phyloP scores from a whole-genome alignment of 768 basidiomycete genomes.

The Naganishia vishniacii region DNA sequence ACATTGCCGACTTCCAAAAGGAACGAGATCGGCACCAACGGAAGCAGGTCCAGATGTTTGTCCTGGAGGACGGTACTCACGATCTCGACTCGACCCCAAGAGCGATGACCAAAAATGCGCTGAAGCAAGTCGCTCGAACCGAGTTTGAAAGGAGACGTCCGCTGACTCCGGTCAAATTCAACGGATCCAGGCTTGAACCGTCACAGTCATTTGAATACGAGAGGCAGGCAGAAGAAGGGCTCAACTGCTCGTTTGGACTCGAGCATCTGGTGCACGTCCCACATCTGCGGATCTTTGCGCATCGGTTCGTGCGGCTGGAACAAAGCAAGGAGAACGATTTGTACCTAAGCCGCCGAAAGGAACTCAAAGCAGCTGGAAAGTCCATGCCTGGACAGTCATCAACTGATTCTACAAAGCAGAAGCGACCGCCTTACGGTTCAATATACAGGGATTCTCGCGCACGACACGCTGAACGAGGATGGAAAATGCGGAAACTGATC shows the following conservation, averaged over 20 bases:
- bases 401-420: background rate
- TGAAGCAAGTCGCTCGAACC: background rate
- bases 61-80: background rate
- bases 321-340: slow-evolving; percentile 7
- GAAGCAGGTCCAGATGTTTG: slow-evolving; percentile 1
- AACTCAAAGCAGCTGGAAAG: background rate
- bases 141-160: background rate
- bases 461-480: slow-evolving; percentile 8
- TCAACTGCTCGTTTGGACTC: slow-evolving; percentile 9
- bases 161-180: slow-evolving; percentile 17
- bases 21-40: background rate
- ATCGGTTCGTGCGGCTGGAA: slow-evolving; percentile 21
- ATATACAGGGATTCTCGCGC: slow-evolving; percentile 6
- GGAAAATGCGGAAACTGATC: slow-evolving; percentile 26
- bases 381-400: background rate
- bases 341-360: background rate
- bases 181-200: background rate
- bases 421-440: background rate
- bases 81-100: slow-evolving; percentile 7
- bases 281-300: slow-evolving; percentile 16
- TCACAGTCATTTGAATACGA: background rate
- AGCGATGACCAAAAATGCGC: background rate
- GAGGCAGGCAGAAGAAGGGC: background rate
- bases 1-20: background rate
- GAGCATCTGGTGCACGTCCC: slow-evolving; percentile 25